Base-by-base conservation (phyloP, 768 basidiomycete genomes). In the Megacollybia marginata region DNA sequence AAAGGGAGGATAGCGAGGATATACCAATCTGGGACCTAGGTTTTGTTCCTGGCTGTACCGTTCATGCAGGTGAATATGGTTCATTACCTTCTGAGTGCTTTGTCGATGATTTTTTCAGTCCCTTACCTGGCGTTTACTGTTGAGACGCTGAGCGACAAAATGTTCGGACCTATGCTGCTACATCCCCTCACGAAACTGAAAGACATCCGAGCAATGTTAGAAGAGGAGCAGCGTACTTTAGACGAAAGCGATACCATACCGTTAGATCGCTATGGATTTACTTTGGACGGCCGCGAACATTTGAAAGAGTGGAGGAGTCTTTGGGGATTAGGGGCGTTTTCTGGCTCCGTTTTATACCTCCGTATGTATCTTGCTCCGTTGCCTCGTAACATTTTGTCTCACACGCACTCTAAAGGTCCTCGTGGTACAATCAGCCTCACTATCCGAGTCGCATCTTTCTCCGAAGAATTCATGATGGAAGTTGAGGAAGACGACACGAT, bases 61-160 rank as follows among this genome's bases (percentile, higher is more conserved):
- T 55, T 28, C 52, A 55, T 43, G 54, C 54, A 20, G 51, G 54
- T 52, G 28, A 49, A 48, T 52, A 31, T 40, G 15, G 8, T 8
- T 40, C 13, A 5, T 40, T 18, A 18, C 3, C 38, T 40, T 8
- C 8, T 5, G 18, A 40, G 38, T 18, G 13, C 18, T 40, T 40
- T 13, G 15, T 40, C 13, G 18, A 15, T 8, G n/a, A n/a, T 8
- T 40, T 18, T 15, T 40, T 18, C 49, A 50, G 49, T 46, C 8
- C 28, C 49, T 12, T 50, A 9, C 31, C n/a, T 50, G 7, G 46
- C 46, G 2, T 20, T 50, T 23, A 46, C n/a, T 12, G 44, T 50
- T 20, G 45, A 50, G 33, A 50, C 45, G 6, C n/a, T 20, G n/a
- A 9, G 12, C n/a, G 44, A 18, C 28, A 46, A 34, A 12, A 23